phyloP scores from a whole-genome alignment of 352 stramenopile genomes.

The Phytophthora rubi region DNA sequence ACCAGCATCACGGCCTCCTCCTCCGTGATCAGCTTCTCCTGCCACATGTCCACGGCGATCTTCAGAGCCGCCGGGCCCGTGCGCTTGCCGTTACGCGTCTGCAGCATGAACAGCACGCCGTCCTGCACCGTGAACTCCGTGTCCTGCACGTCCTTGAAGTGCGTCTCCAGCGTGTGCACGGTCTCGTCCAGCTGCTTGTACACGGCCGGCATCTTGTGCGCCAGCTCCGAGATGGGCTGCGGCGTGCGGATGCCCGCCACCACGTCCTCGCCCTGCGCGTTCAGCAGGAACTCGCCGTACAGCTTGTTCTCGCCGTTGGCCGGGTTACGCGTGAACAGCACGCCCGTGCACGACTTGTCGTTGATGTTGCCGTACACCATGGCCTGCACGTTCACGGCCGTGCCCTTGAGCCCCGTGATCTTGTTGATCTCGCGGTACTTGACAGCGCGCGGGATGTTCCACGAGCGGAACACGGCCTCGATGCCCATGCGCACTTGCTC shows the following conservation, averaged over 20 bases:
- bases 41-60: slow-evolving; percentile 38
- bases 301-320: slow-evolving; percentile 33
- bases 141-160: slow-evolving; percentile 40
- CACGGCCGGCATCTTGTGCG: slow-evolving; percentile 30
- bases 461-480: slow-evolving; percentile 35
- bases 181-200: slow-evolving; percentile 36
- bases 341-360: slow-evolving; percentile 30
- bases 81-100: slow-evolving; percentile 35
- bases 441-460: slow-evolving; percentile 36
- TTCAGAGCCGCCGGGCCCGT: slow-evolving; percentile 26
- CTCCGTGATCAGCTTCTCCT: slow-evolving; percentile 38
- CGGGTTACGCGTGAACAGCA: slow-evolving; percentile 36
- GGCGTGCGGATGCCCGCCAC: slow-evolving; percentile 33
- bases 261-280: slow-evolving; percentile 34
- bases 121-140: slow-evolving; percentile 35
- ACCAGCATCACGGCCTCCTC: slow-evolving; percentile 37
- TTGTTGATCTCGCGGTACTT: slow-evolving; percentile 41
- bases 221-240: slow-evolving; percentile 35
- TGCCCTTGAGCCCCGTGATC: slow-evolving; percentile 35
- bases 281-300: slow-evolving; percentile 37
- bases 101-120: slow-evolving; percentile 35
- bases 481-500: slow-evolving; percentile 39
- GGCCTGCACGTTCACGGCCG: slow-evolving; percentile 34
- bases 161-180: slow-evolving; percentile 36
- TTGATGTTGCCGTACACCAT: slow-evolving; percentile 40